These are phyloP conservation scores for Coemansia asiatica DNA, from an alignment of 192 early-diverging fungal species.

Conservation along the genomic window DNA sequence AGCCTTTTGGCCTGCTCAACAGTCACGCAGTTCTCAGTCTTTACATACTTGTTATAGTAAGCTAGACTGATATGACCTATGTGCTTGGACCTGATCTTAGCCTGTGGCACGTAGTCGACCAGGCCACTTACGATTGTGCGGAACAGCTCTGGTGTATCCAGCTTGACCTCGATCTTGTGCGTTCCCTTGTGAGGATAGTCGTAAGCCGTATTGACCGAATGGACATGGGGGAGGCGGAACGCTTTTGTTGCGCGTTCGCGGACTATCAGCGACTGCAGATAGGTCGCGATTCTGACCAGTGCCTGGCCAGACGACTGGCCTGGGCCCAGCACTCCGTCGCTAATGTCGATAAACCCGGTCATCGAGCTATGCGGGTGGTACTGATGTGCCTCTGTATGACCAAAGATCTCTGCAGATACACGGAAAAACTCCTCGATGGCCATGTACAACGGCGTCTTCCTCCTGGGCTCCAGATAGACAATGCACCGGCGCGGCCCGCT, in stretches of 20 bases:
- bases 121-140: conserved; percentile 25
- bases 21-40: conserved; percentile 20
- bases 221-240: conserved; percentile 8
- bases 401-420: conserved; percentile 14
- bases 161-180: conserved; percentile 41
- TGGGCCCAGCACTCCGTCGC: neutral
- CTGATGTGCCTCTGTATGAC: conserved; percentile 43
- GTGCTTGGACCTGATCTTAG: conserved; percentile 29
- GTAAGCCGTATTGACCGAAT: conserved; percentile 9
- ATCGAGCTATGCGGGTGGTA: conserved; percentile 54
- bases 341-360: conserved; percentile 51
- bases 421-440: conserved; percentile 41
- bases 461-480: conserved; percentile 45
- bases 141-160: conserved; percentile 35
- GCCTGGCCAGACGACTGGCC: conserved; percentile 10
- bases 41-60: conserved; percentile 48
- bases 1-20: conserved; percentile 16
- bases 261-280: neutral
- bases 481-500: conserved; percentile 35
- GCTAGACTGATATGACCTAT: conserved; percentile 44
- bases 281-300: neutral
- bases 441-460: conserved; percentile 25
- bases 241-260: neutral
- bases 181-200: conserved; percentile 47
- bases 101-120: conserved; percentile 22